Conservation (phyloP, 179 eudicot species). For the Sideroxylon spinosum region DNA sequence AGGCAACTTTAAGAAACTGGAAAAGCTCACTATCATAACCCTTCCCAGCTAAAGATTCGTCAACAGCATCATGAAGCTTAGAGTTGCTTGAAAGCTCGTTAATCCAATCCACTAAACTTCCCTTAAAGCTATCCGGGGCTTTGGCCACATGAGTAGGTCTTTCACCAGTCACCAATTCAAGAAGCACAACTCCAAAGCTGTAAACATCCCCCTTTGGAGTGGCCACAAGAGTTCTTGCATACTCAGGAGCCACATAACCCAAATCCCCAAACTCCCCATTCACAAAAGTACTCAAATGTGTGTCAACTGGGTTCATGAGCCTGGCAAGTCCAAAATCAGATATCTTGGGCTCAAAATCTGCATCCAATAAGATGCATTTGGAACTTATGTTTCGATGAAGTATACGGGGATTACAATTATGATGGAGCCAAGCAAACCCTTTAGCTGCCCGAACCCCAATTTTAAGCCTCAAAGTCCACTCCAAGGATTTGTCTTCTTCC, state of each 20-base stretch:
- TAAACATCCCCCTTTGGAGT: slow-evolving; percentile 86
- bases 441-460: slow-evolving; percentile 72
- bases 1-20: slow-evolving; percentile 68
- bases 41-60: slow-evolving; percentile 36
- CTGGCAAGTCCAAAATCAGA: slow-evolving; percentile 92
- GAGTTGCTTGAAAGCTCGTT: slow-evolving; percentile 32
- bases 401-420: slow-evolving; percentile 76
- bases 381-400: slow-evolving; percentile 85
- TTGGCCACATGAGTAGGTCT: slow-evolving; percentile 50
- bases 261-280: slow-evolving; percentile 88
- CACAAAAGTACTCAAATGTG: slow-evolving; percentile 82
- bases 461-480: slow-evolving; percentile 78
- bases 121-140: slow-evolving; percentile 68
- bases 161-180: slow-evolving; percentile 77
- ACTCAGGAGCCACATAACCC: slow-evolving; percentile 90
- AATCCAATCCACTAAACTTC: slow-evolving; percentile 77
- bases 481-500: slow-evolving; percentile 42
- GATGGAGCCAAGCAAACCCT: slow-evolving; percentile 87
- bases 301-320: slow-evolving; percentile 83
- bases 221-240: slow-evolving; percentile 65
- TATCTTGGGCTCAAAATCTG: slow-evolving; percentile 57
- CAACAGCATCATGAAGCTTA: slow-evolving; percentile 51
- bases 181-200: slow-evolving; percentile 80
- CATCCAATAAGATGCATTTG: slow-evolving; percentile 69
- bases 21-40: slow-evolving; percentile 58